A percentile compares a stretch with the other conserved stretches of the same genome.
Conservation (phyloP, 768 basidiomycete species). For the Trametes cinnabarina region DNA sequence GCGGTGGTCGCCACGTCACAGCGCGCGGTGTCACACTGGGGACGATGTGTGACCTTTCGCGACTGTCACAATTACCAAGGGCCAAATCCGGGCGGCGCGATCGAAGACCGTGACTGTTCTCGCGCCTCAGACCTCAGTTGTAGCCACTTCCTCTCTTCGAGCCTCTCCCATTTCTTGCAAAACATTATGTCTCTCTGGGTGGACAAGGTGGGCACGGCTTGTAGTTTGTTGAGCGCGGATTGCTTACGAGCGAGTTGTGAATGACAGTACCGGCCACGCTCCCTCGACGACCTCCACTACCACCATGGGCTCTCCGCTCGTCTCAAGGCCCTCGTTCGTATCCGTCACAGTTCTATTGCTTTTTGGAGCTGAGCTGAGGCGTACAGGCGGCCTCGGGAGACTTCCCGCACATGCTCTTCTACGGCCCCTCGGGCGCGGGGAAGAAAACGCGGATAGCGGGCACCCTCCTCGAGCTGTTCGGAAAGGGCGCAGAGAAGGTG, state of each 20-base stretch:
- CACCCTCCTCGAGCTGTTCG: slow-evolving; percentile 86
- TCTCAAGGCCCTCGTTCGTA: slow-evolving; percentile 71
- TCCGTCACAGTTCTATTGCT: background rate
- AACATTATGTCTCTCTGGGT: slow-evolving; percentile 44
- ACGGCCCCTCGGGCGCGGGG: slow-evolving; percentile 94
- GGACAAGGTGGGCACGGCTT: slow-evolving; percentile 39
- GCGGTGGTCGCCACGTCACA: background rate
- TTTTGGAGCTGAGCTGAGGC: background rate
- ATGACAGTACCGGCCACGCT: slow-evolving; percentile 81
- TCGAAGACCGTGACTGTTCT: background rate
- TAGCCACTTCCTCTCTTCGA: no score
- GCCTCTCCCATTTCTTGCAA: background rate
- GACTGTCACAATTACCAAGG: background rate
- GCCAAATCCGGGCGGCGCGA: background rate
- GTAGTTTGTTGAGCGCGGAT: background rate
- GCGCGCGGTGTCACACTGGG: background rate
- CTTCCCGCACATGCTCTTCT: slow-evolving; percentile 97
- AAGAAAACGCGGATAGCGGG: slow-evolving; percentile 97
- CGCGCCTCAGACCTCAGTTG: no score
- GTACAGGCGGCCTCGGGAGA: slow-evolving; percentile 83
- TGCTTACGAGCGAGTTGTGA: background rate
- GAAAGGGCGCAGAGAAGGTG: slow-evolving; percentile 90
- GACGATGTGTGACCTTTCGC: background rate
- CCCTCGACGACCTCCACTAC: slow-evolving; percentile 85
- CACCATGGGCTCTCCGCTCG: slow-evolving; percentile 78